Conservation (phyloP, 1,284 basidiomycete genomes). For the Malassezia yamatoensis region DNA sequence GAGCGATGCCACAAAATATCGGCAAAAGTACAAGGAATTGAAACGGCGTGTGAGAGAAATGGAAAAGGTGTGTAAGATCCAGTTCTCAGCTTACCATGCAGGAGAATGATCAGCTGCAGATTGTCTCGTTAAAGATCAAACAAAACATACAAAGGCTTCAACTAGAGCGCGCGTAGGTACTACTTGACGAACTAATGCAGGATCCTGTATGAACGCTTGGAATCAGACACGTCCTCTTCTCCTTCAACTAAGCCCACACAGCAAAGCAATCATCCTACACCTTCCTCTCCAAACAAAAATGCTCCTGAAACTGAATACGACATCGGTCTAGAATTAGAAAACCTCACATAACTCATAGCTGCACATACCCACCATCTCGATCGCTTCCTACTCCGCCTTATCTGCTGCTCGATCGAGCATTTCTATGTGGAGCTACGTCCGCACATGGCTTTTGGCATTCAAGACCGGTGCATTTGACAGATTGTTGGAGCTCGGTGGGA, state of each 20-base stretch:
- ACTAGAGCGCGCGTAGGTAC: constrained; percentile 72
- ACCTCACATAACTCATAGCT: not conserved
- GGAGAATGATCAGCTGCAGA: constrained; percentile 78
- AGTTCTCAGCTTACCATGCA: constrained; percentile 37
- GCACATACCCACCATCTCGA: not conserved
- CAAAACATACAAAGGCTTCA: constrained; percentile 77
- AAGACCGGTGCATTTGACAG: too few species aligned
- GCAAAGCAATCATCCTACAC: not conserved
- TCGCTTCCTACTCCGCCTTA: not conserved
- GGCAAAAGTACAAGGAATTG: constrained; percentile 76
- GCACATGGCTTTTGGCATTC: not conserved
- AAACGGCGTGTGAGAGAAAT: constrained; percentile 80
- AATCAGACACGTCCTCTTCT: constrained; percentile 20
- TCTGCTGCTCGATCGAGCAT: not conserved
- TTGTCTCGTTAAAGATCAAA: constrained; percentile 69
- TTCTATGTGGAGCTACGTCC: not conserved
- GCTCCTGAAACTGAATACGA: not conserved
- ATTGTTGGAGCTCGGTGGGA: too few species aligned
- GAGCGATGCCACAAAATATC: constrained; percentile 71
- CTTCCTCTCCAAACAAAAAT: not conserved
- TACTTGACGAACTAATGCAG: constrained; percentile 3
- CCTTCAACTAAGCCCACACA: not conserved
- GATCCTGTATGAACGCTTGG: constrained; percentile 39
- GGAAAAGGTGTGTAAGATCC: constrained; percentile 57
- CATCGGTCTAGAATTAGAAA: not conserved